Percentiles rank a stretch among this genome's conserved stretches.
phyloP scores from a whole-genome alignment of 2,329 filamentous ascomycete species.

The Grosmannia serpens region DNA sequence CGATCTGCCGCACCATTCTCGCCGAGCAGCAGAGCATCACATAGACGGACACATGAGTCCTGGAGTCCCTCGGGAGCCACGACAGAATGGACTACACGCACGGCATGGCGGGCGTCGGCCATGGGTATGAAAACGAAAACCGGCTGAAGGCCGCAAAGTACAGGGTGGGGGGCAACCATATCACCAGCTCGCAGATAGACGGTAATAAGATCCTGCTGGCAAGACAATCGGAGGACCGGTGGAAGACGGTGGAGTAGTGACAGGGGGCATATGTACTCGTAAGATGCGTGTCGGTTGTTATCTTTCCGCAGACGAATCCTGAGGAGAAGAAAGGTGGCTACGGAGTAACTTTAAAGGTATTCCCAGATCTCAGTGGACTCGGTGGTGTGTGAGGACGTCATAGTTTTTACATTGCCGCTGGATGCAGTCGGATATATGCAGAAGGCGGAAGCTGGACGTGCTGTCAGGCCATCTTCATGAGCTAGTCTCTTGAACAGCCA shows the following conservation, averaged over 20 bases:
- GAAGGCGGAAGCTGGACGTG: background rate
- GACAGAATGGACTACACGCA: background rate
- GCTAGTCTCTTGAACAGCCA: no score
- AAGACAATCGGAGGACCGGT: conserved; percentile 3
- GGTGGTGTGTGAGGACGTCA: no score
- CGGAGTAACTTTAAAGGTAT: no score
- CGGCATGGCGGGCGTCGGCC: conserved; percentile 5
- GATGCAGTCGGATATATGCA: background rate
- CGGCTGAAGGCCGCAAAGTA: conserved; percentile 3
- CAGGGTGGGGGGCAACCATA: conserved; percentile 1
- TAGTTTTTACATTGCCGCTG: background rate
- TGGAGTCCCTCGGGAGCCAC: background rate
- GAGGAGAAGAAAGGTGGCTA: no score
- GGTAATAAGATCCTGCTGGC: background rate
- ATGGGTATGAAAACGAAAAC: conserved; percentile 2
- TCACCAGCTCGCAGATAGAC: conserved; percentile 1
- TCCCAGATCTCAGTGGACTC: no score
- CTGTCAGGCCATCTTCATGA: no score
- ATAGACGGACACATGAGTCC: background rate
- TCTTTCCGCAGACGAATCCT: no score
- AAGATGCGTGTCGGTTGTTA: no score
- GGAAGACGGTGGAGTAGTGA: conserved; percentile 4
- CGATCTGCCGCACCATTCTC: conserved; percentile 9
- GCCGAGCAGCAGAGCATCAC: conserved; percentile 1
- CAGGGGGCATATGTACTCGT: no score